Conservation (phyloP, 495 filamentous ascomycete genomes). For the Ascobolus immersus region DNA sequence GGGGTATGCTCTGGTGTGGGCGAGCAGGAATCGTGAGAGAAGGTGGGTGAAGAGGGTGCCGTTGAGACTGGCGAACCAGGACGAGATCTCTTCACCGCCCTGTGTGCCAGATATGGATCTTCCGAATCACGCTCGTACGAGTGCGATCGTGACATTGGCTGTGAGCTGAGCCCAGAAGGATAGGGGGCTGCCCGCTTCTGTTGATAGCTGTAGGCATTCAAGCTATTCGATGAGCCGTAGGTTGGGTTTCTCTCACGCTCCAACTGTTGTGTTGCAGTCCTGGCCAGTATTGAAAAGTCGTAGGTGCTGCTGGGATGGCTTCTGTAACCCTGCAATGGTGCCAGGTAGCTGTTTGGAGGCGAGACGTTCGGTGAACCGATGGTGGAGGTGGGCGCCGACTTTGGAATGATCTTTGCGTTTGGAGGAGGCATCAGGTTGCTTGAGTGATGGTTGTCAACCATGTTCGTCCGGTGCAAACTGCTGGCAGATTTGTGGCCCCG, state of each 20-base stretch:
- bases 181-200: conserved; percentile 36
- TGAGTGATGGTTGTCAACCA: conserved; percentile 11
- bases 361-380: conserved; percentile 86
- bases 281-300: conserved; percentile 75
- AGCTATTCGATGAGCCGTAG: too few relatives aligned
- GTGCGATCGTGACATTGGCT: conserved; percentile 72
- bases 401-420: conserved; percentile 45
- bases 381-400: conserved; percentile 74
- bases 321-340: conserved; percentile 9
- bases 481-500: conserved; percentile 50
- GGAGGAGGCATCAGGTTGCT: conserved; percentile 52
- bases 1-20: conserved; percentile 94
- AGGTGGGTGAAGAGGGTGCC: conserved; percentile 88
- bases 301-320: conserved; percentile 26
- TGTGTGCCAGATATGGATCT: conserved; percentile 38
- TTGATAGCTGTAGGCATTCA: conserved; percentile 28
- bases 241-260: conserved; percentile 43
- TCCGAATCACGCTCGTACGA: conserved; percentile 63
- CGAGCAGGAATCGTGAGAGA: conserved; percentile 85
- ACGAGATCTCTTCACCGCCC: conserved; percentile 60
- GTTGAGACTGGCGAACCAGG: conserved; percentile 87
- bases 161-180: conserved; percentile 56
- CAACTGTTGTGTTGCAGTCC: conserved; percentile 61
- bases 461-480: conserved; percentile 24
- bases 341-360: conserved; percentile 33